phyloP scores from a whole-genome alignment of 441 rosid species.

The Capsella rubella region DNA sequence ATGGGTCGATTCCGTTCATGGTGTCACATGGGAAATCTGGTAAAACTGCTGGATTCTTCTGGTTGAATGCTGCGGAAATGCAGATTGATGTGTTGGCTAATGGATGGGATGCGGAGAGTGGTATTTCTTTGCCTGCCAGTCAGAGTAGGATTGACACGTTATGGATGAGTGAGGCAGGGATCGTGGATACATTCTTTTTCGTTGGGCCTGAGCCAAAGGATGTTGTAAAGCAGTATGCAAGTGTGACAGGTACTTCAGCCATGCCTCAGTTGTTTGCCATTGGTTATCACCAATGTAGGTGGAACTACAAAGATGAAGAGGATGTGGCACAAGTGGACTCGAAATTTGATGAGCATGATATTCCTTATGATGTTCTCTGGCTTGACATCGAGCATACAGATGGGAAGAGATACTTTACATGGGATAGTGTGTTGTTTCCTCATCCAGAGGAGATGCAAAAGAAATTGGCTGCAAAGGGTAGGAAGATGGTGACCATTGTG shows the following conservation, averaged over 20 bases:
- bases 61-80: slow-evolving; percentile 99
- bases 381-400: slow-evolving; percentile 97
- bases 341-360: slow-evolving; percentile 94
- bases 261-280: slow-evolving; percentile 95
- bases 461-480: slow-evolving; percentile 88
- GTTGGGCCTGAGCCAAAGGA: slow-evolving; percentile 92
- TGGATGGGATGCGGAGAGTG: slow-evolving; percentile 90
- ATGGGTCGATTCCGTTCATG: slow-evolving; percentile 96
- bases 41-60: slow-evolving; percentile 84
- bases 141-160: slow-evolving; percentile 78
- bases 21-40: slow-evolving; percentile 83
- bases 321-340: slow-evolving; percentile 96
- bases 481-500: slow-evolving; percentile 97
- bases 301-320: slow-evolving; percentile 99
- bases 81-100: slow-evolving; percentile 93
- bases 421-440: slow-evolving; percentile 86
- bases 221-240: slow-evolving; percentile 83
- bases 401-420: slow-evolving; percentile 91
- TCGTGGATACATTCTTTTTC: slow-evolving; percentile 92
- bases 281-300: slow-evolving; percentile 98
- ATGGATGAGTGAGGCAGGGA: slow-evolving; percentile 99
- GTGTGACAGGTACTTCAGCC: slow-evolving; percentile 83
- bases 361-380: slow-evolving; percentile 98
- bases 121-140: slow-evolving; percentile 63
- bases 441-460: slow-evolving; percentile 95